phyloP scores from a whole-genome alignment of 192 early-diverging fungal genomes.

The Podila clonocystis region DNA sequence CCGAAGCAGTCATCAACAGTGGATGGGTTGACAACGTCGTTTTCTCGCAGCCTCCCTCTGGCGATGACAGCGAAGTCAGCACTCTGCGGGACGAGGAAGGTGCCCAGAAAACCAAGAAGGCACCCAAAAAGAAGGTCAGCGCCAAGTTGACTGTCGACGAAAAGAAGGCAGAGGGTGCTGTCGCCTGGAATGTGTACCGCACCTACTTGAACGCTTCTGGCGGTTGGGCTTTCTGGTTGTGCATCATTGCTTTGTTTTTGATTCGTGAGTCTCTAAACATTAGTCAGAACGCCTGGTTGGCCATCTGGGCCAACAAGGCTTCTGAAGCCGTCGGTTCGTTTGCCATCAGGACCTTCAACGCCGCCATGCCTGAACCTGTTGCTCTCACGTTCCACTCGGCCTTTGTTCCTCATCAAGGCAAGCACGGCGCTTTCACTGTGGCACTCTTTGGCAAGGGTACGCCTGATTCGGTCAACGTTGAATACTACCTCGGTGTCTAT shows the following conservation, averaged over 20 bases:
- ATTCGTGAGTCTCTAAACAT: conserved; percentile 48
- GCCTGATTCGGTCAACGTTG: conserved; percentile 46
- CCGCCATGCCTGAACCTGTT: conserved; percentile 7
- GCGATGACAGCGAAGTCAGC: conserved; percentile 34
- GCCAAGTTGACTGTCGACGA: conserved; percentile 82
- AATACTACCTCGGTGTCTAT: conserved; percentile 72
- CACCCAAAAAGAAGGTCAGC: conserved; percentile 24
- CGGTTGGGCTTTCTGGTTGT: conserved; percentile 66
- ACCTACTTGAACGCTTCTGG: conserved; percentile 79
- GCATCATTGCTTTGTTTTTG: conserved; percentile 53
- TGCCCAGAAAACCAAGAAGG: conserved; percentile 38
- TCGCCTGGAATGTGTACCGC: conserved; percentile 77
- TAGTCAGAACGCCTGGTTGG: conserved; percentile 55
- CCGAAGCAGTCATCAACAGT: conserved; percentile 31
- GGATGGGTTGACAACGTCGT: conserved; percentile 57
- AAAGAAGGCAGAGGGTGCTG: conserved; percentile 83
- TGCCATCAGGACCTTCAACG: conserved; percentile 9
- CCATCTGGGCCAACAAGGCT: conserved; percentile 63
- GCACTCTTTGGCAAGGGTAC: conserved; percentile 16
- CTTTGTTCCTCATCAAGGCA: conserved; percentile 11
- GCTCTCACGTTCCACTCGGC: conserved; percentile 9
- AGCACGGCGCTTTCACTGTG: conserved; percentile 8
- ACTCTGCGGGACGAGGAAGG: conserved; percentile 51
- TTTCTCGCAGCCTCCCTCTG: conserved; percentile 3
- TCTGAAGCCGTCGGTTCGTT: conserved; percentile 11